Evolutionary conservation across 305 asterid genomes (phyloP).

Genomic region (Nicotiana rustica): DNA sequence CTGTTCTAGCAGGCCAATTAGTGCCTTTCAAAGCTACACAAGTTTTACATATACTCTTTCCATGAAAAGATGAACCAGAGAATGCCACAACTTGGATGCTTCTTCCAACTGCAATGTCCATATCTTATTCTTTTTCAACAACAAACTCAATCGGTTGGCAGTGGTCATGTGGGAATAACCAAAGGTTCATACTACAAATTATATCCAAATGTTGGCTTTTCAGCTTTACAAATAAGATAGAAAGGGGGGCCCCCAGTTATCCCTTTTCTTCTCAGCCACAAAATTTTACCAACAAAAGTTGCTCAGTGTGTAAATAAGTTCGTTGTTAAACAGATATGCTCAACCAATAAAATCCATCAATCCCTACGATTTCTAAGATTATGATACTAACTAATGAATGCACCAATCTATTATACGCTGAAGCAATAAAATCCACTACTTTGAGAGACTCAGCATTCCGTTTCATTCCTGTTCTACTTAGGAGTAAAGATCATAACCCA

Average conservation of each 20-base stretch:
- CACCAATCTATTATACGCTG: background rate
- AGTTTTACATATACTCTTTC: constrained; percentile 46
- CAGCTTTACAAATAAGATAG: constrained; percentile 3
- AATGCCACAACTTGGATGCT: constrained; percentile 58
- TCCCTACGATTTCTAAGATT: background rate
- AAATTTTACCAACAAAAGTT: too few relatives aligned
- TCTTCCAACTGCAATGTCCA: constrained; percentile 62
- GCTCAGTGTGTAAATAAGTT: background rate
- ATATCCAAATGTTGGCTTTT: constrained; percentile 21
- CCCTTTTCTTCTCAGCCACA: background rate
- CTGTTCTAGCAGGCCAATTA: constrained; percentile 45
- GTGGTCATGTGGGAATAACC: background rate
- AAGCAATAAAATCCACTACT: background rate
- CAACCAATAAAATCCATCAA: background rate
- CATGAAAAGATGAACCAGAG: constrained; percentile 48
- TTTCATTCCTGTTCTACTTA: too few relatives aligned
- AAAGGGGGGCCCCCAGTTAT: constrained; percentile 27
- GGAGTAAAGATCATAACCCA: too few relatives aligned
- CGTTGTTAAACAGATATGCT: too few relatives aligned
- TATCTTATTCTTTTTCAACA: constrained; percentile 37
- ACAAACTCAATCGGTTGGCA: background rate
- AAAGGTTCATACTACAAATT: background rate
- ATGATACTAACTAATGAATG: background rate
- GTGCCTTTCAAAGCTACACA: constrained; percentile 44
- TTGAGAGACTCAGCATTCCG: background rate